Conservation (phyloP, 1,139 yeast genomes). For the Kodamaea derodonti region DNA sequence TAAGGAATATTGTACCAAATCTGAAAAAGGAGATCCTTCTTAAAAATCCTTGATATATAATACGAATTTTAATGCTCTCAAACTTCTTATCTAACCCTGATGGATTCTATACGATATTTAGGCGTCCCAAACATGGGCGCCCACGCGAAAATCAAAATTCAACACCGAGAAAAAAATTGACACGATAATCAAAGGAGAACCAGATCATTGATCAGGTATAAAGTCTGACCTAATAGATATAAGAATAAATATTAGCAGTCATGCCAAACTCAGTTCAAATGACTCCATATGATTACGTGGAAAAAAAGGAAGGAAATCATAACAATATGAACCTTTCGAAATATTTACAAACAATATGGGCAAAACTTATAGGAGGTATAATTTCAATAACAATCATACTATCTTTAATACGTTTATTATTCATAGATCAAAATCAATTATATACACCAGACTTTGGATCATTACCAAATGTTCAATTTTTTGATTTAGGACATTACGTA, state of each 20-base stretch:
- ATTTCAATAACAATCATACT: constrained; percentile 5
- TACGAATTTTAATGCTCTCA: no score
- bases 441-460: constrained; percentile 19
- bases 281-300: constrained; percentile 16
- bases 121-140: no score
- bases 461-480: constrained; percentile 31
- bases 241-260: no score
- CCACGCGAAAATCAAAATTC: constrained; percentile 1
- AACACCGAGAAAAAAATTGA: neutral
- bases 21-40: no score
- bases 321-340: neutral
- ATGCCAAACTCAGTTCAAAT: constrained; percentile 12
- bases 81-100: no score
- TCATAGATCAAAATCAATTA: neutral
- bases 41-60: no score
- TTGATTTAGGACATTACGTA: constrained; percentile 41
- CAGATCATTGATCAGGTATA: neutral
- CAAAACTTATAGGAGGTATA: constrained; percentile 3
- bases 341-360: constrained; percentile 2
- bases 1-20: no score
- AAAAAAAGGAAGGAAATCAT: constrained; percentile 4
- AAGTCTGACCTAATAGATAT: no score
- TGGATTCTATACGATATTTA: no score
- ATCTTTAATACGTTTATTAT: constrained; percentile 5
- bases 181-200: neutral